These are phyloP conservation scores for Ogataea paraovalis DNA, from an alignment of 805 yeast genomes.

Conservation along the genomic window DNA sequence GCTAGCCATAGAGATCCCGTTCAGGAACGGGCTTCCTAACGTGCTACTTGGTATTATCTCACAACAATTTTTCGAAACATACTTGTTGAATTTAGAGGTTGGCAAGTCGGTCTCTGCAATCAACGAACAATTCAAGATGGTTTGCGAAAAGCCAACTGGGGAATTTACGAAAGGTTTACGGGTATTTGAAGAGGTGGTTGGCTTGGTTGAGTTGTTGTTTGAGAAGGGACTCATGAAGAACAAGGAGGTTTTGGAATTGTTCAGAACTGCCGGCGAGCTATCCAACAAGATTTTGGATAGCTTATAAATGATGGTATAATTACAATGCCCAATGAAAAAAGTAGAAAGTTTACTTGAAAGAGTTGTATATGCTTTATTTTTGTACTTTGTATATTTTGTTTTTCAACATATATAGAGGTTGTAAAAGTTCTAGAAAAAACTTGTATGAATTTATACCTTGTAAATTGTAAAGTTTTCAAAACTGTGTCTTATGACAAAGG, in stretches of 20 bases:
- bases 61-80: conserved; percentile 46
- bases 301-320: not conserved
- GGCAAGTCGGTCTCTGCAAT: conserved; percentile 11
- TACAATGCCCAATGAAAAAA: no score
- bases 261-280: conserved; percentile 13
- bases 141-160: conserved; percentile 17
- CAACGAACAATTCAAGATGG: conserved; percentile 16
- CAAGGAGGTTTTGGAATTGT: conserved; percentile 7
- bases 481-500: no score
- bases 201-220: conserved; percentile 17
- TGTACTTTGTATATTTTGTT: conserved; percentile 1
- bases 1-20: conserved; percentile 58
- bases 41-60: conserved; percentile 60
- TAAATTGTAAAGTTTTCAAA: no score
- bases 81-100: conserved; percentile 14
- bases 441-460: no score
- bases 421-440: not conserved
- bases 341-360: no score
- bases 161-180: conserved; percentile 21
- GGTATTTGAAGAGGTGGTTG: conserved; percentile 23
- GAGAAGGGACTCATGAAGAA: conserved; percentile 16
- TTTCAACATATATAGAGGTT: no score
- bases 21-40: conserved; percentile 50
- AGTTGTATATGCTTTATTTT: not conserved
- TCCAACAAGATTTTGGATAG: conserved; percentile 6